These are phyloP conservation scores for Neostapfia colusana DNA, from an alignment of 176 grass and related monocot genomes.

Conservation along the genomic window DNA sequence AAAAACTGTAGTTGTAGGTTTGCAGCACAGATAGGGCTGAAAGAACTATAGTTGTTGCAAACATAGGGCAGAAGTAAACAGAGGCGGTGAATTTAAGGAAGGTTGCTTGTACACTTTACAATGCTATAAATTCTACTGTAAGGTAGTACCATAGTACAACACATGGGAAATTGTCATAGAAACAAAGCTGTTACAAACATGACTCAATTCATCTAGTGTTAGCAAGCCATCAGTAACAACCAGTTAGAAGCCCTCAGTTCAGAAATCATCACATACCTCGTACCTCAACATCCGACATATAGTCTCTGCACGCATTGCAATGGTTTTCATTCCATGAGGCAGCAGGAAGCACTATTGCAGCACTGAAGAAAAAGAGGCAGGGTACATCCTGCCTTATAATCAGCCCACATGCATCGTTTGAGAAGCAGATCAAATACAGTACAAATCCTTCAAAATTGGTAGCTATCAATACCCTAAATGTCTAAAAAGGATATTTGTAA, in stretches of 20 bases:
- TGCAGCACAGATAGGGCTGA: background rate
- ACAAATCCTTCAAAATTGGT: background rate
- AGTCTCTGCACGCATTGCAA: conserved; percentile 11
- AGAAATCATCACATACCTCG: conserved; percentile 5
- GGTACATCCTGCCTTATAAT: conserved; percentile 24
- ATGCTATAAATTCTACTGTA: conserved; percentile 16
- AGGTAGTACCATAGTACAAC: conserved; percentile 38
- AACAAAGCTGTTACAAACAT: conserved; percentile 13
- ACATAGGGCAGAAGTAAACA: background rate
- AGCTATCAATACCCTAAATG: conserved; percentile 3
- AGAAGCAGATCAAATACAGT: conserved; percentile 23
- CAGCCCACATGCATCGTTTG: conserved; percentile 18
- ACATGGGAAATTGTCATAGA: background rate
- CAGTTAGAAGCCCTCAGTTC: conserved; percentile 25
- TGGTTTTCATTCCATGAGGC: conserved; percentile 31
- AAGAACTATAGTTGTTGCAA: background rate
- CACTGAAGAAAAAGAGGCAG: conserved; percentile 9
- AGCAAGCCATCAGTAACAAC: conserved; percentile 19
- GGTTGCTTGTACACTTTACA: conserved; percentile 18
- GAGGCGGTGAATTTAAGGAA: conserved; percentile 28
- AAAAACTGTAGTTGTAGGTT: background rate
- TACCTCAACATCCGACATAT: conserved; percentile 10
- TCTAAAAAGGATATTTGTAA: background rate
- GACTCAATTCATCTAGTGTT: conserved; percentile 25
- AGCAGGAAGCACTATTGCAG: background rate